A percentile compares a stretch with the other conserved stretches of the same genome.
These are phyloP conservation scores for Starmerella scarabaei DNA, from an alignment of 805 yeast species.

Conservation along the genomic window DNA sequence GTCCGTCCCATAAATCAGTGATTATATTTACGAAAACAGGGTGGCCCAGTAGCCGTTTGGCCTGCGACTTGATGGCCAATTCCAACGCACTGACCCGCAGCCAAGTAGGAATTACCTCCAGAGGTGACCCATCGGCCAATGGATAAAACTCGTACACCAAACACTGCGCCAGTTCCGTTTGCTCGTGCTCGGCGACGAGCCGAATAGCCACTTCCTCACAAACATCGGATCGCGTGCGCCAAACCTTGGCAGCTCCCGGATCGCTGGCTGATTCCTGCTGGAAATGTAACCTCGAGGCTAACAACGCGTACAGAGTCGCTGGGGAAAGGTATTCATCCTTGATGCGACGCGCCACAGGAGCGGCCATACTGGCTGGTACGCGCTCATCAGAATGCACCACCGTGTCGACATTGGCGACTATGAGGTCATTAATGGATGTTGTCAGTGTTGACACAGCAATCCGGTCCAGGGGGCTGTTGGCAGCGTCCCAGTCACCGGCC, in stretches of 20 bases:
- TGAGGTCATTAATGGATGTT: constrained; percentile 31
- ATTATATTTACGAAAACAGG: constrained; percentile 38
- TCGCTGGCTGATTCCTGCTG: constrained; percentile 25
- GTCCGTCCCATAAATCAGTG: constrained; percentile 41
- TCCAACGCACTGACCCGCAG: constrained; percentile 38
- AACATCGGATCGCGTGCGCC: constrained; percentile 36
- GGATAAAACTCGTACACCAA: constrained; percentile 38
- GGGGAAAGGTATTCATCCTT: constrained; percentile 19
- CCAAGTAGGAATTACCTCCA: constrained; percentile 23
- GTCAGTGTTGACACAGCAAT: constrained; percentile 28
- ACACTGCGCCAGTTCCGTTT: constrained; percentile 34
- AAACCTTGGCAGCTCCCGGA: constrained; percentile 27
- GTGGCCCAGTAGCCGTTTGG: constrained; percentile 40
- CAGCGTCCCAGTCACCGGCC: constrained; percentile 7
- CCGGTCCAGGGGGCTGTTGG: constrained; percentile 22
- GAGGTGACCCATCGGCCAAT: constrained; percentile 28
- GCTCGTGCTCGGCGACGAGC: constrained; percentile 34
- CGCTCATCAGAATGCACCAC: constrained; percentile 43
- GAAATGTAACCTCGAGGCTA: constrained; percentile 30
- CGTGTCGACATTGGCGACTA: constrained; percentile 33
- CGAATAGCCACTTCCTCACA: constrained; percentile 44
- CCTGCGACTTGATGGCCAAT: constrained; percentile 39
- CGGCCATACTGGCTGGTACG: constrained; percentile 34
- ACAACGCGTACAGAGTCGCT: constrained; percentile 31
- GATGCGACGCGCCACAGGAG: constrained; percentile 35